phyloP scores from a whole-genome alignment of 768 basidiomycete species.

The Mycena vitilis region DNA sequence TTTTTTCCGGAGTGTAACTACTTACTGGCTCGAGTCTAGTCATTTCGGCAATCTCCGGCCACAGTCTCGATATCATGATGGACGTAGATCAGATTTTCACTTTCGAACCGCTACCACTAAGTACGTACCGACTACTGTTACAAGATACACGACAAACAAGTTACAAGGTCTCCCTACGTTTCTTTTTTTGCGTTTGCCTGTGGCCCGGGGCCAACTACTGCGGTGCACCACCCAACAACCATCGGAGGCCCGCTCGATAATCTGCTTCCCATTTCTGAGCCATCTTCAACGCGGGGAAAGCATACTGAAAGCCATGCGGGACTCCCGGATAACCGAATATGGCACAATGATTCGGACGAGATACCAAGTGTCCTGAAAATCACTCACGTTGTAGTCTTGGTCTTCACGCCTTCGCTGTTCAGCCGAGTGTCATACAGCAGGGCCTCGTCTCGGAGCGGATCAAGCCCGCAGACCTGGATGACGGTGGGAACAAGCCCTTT shows the following conservation, averaged over 20 bases:
- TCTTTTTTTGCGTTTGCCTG: no score
- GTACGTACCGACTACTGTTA: no score
- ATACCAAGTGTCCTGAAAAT: neutral
- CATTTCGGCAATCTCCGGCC: no score
- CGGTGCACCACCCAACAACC: conserved; percentile 28
- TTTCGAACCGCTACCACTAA: neutral
- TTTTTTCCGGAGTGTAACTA: no score
- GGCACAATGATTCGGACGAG: neutral
- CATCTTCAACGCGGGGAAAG: conserved; percentile 12
- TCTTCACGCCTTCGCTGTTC: conserved; percentile 27
- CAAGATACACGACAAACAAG: neutral
- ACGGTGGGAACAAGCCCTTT: conserved; percentile 28
- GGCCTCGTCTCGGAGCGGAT: conserved; percentile 30
- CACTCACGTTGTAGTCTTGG: conserved; percentile 13
- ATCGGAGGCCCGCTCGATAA: conserved; percentile 22
- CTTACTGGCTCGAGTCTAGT: no score
- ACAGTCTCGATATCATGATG: no score
- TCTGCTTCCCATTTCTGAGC: conserved; percentile 21
- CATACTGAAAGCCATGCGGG: conserved; percentile 29
- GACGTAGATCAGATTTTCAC: no score
- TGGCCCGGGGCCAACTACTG: neutral
- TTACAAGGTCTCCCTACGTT: no score
- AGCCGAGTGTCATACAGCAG: conserved; percentile 24
- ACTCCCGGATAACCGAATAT: conserved; percentile 29
- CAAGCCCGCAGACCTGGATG: conserved; percentile 29